Conservation (phyloP, 1,139 yeast species). For the Kodamaea sp. region DNA sequence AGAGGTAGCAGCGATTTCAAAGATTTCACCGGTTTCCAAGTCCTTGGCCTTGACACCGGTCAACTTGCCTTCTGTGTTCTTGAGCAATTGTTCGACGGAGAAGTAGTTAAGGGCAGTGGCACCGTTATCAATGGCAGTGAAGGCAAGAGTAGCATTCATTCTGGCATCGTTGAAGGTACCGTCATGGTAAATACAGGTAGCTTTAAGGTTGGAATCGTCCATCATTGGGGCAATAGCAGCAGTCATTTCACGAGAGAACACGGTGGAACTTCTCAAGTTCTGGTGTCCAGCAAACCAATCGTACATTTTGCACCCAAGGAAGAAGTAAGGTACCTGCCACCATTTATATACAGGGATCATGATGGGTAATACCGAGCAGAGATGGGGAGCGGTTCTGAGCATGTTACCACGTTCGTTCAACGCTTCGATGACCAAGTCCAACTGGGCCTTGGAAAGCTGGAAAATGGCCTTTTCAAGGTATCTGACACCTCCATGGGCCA, state of each 20-base stretch:
- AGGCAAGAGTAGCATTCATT: slow-evolving; percentile 82
- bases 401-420: slow-evolving; percentile 88
- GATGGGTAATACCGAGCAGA: slow-evolving; percentile 83
- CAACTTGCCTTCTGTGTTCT: slow-evolving; percentile 59
- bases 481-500: slow-evolving; percentile 97
- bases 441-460: slow-evolving; percentile 86
- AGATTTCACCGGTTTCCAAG: slow-evolving; percentile 67
- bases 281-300: slow-evolving; percentile 92
- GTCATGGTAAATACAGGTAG: slow-evolving; percentile 91
- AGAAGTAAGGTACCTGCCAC: slow-evolving; percentile 97
- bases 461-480: slow-evolving; percentile 93
- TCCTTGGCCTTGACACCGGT: slow-evolving; percentile 78
- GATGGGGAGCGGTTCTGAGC: slow-evolving; percentile 90
- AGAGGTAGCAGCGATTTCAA: slow-evolving; percentile 64
- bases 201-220: slow-evolving; percentile 77
- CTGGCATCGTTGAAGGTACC: slow-evolving; percentile 94
- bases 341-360: slow-evolving; percentile 93
- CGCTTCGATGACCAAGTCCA: slow-evolving; percentile 92
- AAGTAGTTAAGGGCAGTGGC: slow-evolving; percentile 89
- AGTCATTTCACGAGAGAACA: slow-evolving; percentile 69
- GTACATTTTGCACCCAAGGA: slow-evolving; percentile 88
- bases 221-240: slow-evolving; percentile 84
- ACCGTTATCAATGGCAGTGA: slow-evolving; percentile 84
- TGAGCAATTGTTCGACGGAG: slow-evolving; percentile 74
- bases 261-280: slow-evolving; percentile 77